Conservation (phyloP, 75 land plant genomes). For the Isoetes taiwanensis region DNA sequence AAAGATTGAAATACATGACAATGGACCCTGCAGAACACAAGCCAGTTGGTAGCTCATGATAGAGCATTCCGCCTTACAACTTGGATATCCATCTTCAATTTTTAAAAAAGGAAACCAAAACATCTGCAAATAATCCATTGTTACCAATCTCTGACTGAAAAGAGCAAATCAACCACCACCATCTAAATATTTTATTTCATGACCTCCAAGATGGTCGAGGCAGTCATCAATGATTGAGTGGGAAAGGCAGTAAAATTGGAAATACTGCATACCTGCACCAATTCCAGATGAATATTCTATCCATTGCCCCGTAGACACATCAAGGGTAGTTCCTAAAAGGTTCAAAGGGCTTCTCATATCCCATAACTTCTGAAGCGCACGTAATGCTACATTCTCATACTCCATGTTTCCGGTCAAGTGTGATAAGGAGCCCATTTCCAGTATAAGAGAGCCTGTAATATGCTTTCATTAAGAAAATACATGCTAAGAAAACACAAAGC, state of each 20-base stretch:
- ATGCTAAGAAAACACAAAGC: not conserved
- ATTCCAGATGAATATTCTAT: constrained; percentile 78
- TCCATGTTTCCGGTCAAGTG: constrained; percentile 63
- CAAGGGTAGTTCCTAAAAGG: constrained; percentile 68
- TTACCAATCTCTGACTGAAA: too few relatives aligned
- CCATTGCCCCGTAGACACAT: constrained; percentile 74
- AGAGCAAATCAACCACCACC: too few relatives aligned
- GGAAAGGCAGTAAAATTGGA: too few relatives aligned
- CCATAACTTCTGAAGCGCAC: constrained; percentile 76
- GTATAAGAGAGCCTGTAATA: constrained; percentile 61
- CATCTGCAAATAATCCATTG: too few relatives aligned
- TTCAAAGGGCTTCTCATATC: constrained; percentile 73
- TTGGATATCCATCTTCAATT: too few relatives aligned
- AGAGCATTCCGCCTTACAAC: too few relatives aligned
- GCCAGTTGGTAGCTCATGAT: too few relatives aligned
- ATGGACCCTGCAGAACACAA: too few relatives aligned
- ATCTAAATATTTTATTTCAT: too few relatives aligned
- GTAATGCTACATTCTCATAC: constrained; percentile 62
- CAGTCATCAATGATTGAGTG: constrained; percentile 7
- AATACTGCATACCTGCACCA: constrained; percentile 90
- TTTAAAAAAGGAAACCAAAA: too few relatives aligned
- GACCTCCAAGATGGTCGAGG: not conserved
- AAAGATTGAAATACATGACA: too few relatives aligned
- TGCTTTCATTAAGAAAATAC: not conserved
- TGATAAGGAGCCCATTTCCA: constrained; percentile 88